These are phyloP conservation scores for Pueraria montana DNA, from an alignment of 306 rosid genomes.

Conservation along the genomic window DNA sequence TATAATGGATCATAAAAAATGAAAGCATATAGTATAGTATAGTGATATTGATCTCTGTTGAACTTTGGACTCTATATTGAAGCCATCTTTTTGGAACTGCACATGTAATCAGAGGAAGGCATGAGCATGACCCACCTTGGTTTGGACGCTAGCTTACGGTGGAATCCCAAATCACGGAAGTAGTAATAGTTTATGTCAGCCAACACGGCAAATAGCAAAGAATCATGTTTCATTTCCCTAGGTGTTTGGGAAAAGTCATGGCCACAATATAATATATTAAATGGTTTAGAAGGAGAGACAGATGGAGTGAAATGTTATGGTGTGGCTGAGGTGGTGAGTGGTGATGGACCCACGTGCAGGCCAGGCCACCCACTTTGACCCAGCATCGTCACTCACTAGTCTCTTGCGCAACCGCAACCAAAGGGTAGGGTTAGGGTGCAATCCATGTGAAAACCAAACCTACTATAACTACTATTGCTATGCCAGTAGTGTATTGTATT, in stretches of 20 bases:
- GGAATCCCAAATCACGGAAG: slow-evolving; percentile 36
- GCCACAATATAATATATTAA: too few relatives aligned
- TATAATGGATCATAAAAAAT: background rate
- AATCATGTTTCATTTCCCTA: slow-evolving; percentile 6
- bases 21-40: background rate
- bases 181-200: too few relatives aligned
- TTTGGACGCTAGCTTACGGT: slow-evolving; percentile 7
- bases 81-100: slow-evolving; percentile 41
- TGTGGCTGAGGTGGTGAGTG: slow-evolving; percentile 20
- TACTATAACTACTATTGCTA: too few relatives aligned
- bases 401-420: too few relatives aligned
- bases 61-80: slow-evolving; percentile 18
- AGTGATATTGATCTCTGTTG: background rate
- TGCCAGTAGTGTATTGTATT: too few relatives aligned
- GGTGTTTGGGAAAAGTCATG: slow-evolving; percentile 11
- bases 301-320: background rate
- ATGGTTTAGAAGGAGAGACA: background rate
- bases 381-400: too few relatives aligned
- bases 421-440: too few relatives aligned
- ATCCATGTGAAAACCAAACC: too few relatives aligned
- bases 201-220: background rate
- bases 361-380: slow-evolving; percentile 48
- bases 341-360: slow-evolving; percentile 59
- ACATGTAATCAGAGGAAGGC: background rate
- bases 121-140: background rate